Base-by-base conservation (phyloP, 768 basidiomycete genomes). In the Leccinum arenicola region DNA sequence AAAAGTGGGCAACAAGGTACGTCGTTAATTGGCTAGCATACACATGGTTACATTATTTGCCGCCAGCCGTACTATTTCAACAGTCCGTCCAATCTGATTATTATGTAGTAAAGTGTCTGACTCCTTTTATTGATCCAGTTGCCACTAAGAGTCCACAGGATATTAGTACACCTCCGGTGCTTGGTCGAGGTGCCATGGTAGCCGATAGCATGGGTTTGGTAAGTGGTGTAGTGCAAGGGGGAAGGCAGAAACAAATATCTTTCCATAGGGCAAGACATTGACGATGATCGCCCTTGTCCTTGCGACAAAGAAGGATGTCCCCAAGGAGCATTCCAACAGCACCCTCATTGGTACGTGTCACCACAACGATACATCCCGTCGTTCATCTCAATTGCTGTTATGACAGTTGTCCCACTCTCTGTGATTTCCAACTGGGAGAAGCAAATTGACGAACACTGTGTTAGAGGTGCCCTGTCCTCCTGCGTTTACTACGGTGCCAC, bases 371-470 rank as follows among this genome's bases (percentile, higher is more conserved):
- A 3, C 43, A 27, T 54, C 15, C 17, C 2, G 5, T 11, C 2
- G 21, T 48, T 11, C 9, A 9, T 47, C 57, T 64, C 47, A 68
- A 56, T 40, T 7, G 15, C 48, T 25, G 52, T 43, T 25, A 29
- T 23, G 59, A 6, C 61, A 93, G 92, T 95, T 51, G 84, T 82
- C 8, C 93, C 93, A 5, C 82, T 95, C 25, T 93, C 91, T 8
- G 84, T 95, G 7, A 75, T 95, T 8, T 91, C 89, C 6, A 95
- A 94, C 65, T 93, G 91, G 91, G 88, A 91, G 70, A 87, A 89
- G 64, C 92, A 93, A 70, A 84, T 93, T 8, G 69, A 79, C 33
- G 91, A 93, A 38, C 92, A 93, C 61, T 85, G 86, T 51, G 70
- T 74, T 29, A 76, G 75, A 35, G 84, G 81, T 10, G 69, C 78